Evolutionary conservation across 495 filamentous ascomycete genomes (phyloP).

Genomic region (Umbilicaria muhlenbergii): DNA sequence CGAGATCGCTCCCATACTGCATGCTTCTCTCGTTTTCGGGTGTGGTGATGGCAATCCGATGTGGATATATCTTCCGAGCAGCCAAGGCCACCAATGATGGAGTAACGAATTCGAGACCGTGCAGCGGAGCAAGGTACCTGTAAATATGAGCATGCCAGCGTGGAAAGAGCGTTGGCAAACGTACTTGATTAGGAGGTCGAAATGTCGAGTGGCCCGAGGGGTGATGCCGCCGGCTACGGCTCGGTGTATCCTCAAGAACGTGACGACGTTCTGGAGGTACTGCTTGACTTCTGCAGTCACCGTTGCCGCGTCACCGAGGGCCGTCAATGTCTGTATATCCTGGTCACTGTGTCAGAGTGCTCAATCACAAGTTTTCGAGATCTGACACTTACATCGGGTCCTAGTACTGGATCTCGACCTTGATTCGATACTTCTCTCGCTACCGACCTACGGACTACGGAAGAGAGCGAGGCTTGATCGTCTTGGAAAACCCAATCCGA

Average conservation of each 20-base stretch:
- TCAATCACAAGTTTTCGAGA: no score
- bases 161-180: constrained; percentile 6
- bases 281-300: constrained; percentile 51
- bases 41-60: constrained; percentile 54
- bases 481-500: constrained; percentile 27
- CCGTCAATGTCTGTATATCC: constrained; percentile 27
- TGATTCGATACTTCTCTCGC: not conserved
- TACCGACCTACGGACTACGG: constrained; percentile 26
- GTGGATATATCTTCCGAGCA: constrained; percentile 75
- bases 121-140: constrained; percentile 60
- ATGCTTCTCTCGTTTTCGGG: constrained; percentile 70
- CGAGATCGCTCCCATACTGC: constrained; percentile 78
- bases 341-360: constrained; percentile 6
- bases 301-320: constrained; percentile 23
- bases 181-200: constrained; percentile 47
- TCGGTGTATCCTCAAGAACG: constrained; percentile 74
- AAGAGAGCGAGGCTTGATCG: constrained; percentile 27
- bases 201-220: constrained; percentile 60
- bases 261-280: constrained; percentile 72
- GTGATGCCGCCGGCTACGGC: constrained; percentile 66
- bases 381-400: not conserved
- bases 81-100: constrained; percentile 75
- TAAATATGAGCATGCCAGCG: constrained; percentile 3
- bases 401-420: not conserved
- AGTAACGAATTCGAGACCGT: constrained; percentile 66